Evolutionary conservation across 352 stramenopile species (phyloP).

Genomic region (Globisporangium rhizosaccharum): DNA sequence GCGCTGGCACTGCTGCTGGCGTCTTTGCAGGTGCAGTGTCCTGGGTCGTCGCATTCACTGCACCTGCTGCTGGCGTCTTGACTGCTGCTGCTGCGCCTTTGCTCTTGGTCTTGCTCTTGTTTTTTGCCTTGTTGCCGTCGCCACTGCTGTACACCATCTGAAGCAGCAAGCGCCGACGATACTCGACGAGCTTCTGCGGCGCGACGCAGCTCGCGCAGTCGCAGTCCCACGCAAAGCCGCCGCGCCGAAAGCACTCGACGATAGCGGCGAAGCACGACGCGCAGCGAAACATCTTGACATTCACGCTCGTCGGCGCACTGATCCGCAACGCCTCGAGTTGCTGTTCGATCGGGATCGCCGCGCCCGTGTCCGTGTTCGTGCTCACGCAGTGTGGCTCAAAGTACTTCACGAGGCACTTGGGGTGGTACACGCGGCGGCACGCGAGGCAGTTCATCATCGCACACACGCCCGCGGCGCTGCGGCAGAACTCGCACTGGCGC

Average conservation of each 20-base stretch:
- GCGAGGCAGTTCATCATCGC: constrained; percentile 29
- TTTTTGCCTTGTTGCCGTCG: constrained; percentile 3
- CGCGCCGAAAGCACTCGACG: constrained; percentile 33
- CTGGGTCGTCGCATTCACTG: not conserved
- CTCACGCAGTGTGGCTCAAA: constrained; percentile 26
- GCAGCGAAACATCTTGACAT: constrained; percentile 39
- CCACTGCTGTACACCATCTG: constrained; percentile 36
- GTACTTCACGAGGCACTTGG: constrained; percentile 28
- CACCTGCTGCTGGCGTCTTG: not conserved
- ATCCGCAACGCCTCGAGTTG: constrained; percentile 29
- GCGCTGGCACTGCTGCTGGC: not conserved
- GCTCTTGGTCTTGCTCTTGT: constrained; percentile 1
- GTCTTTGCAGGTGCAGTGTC: not conserved
- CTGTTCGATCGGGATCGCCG: constrained; percentile 19
- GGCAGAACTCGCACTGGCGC: constrained; percentile 44
- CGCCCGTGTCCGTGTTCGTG: not conserved
- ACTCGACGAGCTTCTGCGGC: constrained; percentile 27
- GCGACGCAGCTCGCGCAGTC: constrained; percentile 32
- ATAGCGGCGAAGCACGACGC: constrained; percentile 37
- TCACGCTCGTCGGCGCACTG: constrained; percentile 15
- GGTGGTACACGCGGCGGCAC: constrained; percentile 40
- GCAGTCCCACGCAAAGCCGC: constrained; percentile 29
- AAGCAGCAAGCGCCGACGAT: constrained; percentile 33
- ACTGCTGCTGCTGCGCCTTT: not conserved
- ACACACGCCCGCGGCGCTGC: constrained; percentile 24